phyloP scores from a whole-genome alignment of 148 eudicot species.

The Cornus suecica region DNA sequence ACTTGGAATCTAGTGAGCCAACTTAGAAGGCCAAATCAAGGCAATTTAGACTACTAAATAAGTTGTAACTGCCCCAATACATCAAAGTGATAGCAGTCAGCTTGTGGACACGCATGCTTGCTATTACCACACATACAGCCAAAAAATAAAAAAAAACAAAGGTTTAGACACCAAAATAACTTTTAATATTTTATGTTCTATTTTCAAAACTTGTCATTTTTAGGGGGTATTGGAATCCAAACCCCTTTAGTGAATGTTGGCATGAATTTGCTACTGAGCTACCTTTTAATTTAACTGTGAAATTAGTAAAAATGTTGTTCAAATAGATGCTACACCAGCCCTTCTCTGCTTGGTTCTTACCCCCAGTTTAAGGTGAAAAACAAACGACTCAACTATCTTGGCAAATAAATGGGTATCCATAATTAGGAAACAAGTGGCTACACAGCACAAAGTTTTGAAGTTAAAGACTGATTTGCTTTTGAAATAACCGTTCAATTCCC shows the following conservation, averaged over 20 bases:
- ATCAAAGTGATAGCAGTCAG: not conserved
- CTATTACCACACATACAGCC: not conserved
- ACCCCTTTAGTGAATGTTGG: not conserved
- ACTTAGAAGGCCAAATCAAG: not conserved
- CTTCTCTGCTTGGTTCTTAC: not conserved
- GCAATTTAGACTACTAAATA: not conserved
- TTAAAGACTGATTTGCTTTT: not conserved
- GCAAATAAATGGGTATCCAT: not conserved
- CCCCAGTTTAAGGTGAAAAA: not conserved
- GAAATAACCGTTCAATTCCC: not conserved
- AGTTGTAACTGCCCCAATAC: not conserved
- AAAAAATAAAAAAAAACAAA: too few relatives aligned
- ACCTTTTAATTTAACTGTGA: too few relatives aligned
- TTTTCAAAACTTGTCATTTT: not conserved
- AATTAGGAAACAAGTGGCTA: not conserved
- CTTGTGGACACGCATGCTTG: not conserved
- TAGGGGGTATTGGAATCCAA: not conserved
- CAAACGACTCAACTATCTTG: not conserved
- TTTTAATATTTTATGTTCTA: too few relatives aligned
- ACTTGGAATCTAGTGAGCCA: not conserved
- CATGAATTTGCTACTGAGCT: not conserved
- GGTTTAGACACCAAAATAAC: too few relatives aligned
- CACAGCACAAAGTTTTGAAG: not conserved
- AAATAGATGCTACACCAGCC: not conserved
- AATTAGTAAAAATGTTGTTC: not conserved